These are phyloP conservation scores for Yamadazyma philogaea DNA, from an alignment of 805 yeast genomes.

Conservation along the genomic window DNA sequence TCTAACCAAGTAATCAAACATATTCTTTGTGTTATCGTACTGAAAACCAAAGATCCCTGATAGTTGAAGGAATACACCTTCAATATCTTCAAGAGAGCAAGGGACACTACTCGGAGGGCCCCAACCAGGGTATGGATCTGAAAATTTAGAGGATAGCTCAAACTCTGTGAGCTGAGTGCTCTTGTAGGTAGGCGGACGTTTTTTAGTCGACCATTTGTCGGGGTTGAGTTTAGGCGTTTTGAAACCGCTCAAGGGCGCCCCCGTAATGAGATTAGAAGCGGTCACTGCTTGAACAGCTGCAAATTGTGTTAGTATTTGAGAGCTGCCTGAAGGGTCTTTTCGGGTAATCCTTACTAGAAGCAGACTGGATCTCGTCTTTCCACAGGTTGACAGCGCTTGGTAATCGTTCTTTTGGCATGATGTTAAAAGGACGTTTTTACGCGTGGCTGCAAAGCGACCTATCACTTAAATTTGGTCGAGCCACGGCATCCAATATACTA, in stretches of 20 bases:
- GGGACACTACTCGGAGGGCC: constrained; percentile 39
- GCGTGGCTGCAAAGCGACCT: constrained; percentile 2
- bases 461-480: neutral
- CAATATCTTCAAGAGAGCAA: constrained; percentile 51
- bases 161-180: constrained; percentile 2
- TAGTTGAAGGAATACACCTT: constrained; percentile 51
- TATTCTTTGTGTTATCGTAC: constrained; percentile 58
- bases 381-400: neutral
- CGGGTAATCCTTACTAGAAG: constrained; percentile 20
- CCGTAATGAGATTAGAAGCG: constrained; percentile 11
- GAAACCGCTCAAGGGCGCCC: constrained; percentile 35
- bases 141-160: constrained; percentile 17
- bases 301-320: constrained; percentile 1
- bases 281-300: constrained; percentile 5
- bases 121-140: constrained; percentile 60
- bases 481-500: too few species aligned
- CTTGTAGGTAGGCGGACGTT: constrained; percentile 17
- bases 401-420: constrained; percentile 4
- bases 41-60: constrained; percentile 66
- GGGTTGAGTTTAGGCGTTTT: constrained; percentile 32
- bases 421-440: neutral
- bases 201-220: constrained; percentile 41
- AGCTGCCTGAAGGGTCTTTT: neutral
- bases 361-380: constrained; percentile 9
- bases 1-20: constrained; percentile 62